These are phyloP conservation scores for Pleurozium schreberi DNA, from an alignment of 225 moss, liverwort and hornwort species.

Conservation along the genomic window DNA sequence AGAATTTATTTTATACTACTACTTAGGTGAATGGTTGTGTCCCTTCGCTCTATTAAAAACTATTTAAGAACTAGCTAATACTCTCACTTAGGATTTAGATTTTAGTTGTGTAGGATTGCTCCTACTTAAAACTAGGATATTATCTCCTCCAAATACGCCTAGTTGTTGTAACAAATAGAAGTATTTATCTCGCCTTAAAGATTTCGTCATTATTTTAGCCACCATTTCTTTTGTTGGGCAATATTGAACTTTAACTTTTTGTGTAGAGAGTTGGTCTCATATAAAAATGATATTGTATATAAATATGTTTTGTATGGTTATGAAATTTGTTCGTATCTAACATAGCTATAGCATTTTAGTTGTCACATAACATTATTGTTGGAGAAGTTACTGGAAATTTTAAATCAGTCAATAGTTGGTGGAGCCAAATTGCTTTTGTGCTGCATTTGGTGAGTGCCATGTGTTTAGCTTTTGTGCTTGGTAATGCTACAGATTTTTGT, in stretches of 20 bases:
- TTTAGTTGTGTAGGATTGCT: neutral
- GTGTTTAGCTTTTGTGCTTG: neutral
- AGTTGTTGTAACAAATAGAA: neutral
- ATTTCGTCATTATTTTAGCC: neutral
- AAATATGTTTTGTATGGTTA: neutral
- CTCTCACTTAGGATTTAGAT: neutral
- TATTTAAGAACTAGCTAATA: neutral
- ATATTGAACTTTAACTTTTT: neutral
- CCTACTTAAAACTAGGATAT: neutral
- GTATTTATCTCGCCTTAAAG: neutral
- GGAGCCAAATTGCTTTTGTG: neutral
- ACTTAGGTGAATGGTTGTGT: neutral
- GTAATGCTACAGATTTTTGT: neutral
- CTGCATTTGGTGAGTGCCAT: neutral
- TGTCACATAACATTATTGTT: neutral
- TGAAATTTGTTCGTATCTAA: neutral
- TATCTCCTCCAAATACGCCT: neutral
- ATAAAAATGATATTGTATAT: neutral
- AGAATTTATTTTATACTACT: too few relatives aligned
- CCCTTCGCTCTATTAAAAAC: neutral
- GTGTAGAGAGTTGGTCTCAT: neutral
- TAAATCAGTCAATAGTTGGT: fast-evolving
- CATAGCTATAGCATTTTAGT: neutral
- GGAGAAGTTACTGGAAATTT: neutral
- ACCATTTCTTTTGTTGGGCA: neutral